Evolutionary conservation across 2,329 filamentous ascomycete species (phyloP), one percentile per base, ranked within the genome.

Genomic region (Trichoderma koningiopsis): DNA sequence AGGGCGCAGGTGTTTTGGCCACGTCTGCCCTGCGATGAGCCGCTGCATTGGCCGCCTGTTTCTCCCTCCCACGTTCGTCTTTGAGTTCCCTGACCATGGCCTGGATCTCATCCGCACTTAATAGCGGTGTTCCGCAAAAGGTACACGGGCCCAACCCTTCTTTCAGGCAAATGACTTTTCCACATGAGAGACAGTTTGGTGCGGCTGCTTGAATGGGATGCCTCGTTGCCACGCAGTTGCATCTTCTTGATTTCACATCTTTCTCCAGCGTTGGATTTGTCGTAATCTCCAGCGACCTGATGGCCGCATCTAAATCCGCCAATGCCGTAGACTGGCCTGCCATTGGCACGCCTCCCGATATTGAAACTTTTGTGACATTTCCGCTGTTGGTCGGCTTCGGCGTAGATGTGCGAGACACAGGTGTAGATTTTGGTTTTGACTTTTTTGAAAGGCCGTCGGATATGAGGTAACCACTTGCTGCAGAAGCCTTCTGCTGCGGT

Each of bases 121-220:
- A 83, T 0, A 99, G 83, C 0, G 93, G 88, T 0, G 87, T 85
- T 0, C 89, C 89, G 81, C 96, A 99, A 76, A 92, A 97, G 0
- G 95, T 97, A 79, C 96, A 99, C 0, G 95, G 95, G 0, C 95
- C 95, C 0, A 98, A 85, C 0, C 96, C 96, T 80, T 99, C 94
- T 76, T 96, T 94, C 29, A 97, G 89, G 78, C 96, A 99, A 67
- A 98, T 91, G 14, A 99, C 93, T 78, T 98, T 98, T 70, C 96
- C 96, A 75, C 96, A 99, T 56, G 87, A 90, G 19, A 96, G 82
- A 77, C 96, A 99, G 78, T 98, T 99, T 0, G 96, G 96, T 0
- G 94, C 94, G 0, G 95, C 94, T n/a, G 88, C 88, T 56, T 97
- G 91, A 3, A 98, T 86, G 0, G 95, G 92, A 78, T 99, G 96